Evolutionary conservation across 805 yeast species (phyloP).

Genomic region (Yamadazyma sp.): DNA sequence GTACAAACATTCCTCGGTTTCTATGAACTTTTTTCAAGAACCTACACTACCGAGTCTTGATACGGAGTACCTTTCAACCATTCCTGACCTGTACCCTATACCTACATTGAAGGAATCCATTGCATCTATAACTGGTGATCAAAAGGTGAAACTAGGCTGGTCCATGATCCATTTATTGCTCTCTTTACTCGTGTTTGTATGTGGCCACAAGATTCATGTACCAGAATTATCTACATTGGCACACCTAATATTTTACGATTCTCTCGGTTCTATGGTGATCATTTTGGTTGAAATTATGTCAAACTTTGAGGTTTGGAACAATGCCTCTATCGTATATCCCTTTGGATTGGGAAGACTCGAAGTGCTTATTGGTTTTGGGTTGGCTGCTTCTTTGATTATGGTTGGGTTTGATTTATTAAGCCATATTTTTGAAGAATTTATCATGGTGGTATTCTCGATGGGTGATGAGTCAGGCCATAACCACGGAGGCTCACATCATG

Average conservation of each 20-base stretch:
- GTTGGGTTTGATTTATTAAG: conserved; percentile 88
- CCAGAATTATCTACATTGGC: conserved; percentile 73
- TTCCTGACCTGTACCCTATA: conserved; percentile 67
- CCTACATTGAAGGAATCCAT: conserved; percentile 68
- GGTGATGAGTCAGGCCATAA: conserved; percentile 22
- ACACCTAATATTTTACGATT: conserved; percentile 84
- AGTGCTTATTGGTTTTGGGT: conserved; percentile 82
- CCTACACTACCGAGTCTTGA: conserved; percentile 52
- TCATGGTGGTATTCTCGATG: conserved; percentile 38
- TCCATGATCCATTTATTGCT: conserved; percentile 54
- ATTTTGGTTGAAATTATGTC: conserved; percentile 76
- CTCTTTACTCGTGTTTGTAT: conserved; percentile 55
- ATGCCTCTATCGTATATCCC: conserved; percentile 78
- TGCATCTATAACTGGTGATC: conserved; percentile 57
- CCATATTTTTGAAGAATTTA: conserved; percentile 79
- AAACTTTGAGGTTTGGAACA: conserved; percentile 92
- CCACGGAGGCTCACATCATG: conserved; percentile 39
- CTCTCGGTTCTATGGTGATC: conserved; percentile 69
- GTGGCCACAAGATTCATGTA: conserved; percentile 59
- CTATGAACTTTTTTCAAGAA: conserved; percentile 93
- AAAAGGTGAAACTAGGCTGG: conserved; percentile 59
- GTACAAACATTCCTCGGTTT: conserved; percentile 93
- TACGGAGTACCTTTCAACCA: conserved; percentile 53
- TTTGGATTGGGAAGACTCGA: conserved; percentile 93
- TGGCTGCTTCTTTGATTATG: conserved; percentile 80